Percentiles rank a stretch among this genome's conserved stretches.
Conservation (phyloP, 768 basidiomycete species). For the Naematelia aurantialba region DNA sequence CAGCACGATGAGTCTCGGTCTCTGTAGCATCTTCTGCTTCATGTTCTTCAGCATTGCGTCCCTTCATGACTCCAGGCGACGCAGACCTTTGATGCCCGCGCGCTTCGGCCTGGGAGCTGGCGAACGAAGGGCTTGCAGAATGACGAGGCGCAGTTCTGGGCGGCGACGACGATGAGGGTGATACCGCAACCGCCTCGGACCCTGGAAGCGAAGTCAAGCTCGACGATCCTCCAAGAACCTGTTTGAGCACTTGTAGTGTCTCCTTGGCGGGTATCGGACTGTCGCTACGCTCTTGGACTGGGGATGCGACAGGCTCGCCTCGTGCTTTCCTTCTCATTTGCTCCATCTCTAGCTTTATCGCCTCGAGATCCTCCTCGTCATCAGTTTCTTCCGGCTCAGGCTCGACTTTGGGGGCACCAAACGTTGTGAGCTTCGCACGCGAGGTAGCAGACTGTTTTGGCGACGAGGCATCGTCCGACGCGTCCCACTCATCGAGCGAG, state of each 20-base stretch:
- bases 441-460: too few relatives aligned
- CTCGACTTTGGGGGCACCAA: constrained; percentile 1
- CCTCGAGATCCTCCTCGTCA: constrained; percentile 4
- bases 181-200: not conserved
- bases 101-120: not conserved
- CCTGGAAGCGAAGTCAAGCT: not conserved
- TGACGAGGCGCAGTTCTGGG: not conserved
- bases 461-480: too few relatives aligned
- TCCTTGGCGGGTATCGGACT: not conserved
- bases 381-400: constrained; percentile 4
- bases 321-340: not conserved
- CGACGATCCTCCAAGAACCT: not conserved
- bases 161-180: not conserved
- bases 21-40: not conserved
- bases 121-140: not conserved
- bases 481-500: constrained; percentile 1
- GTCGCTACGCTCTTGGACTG: not conserved
- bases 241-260: not conserved
- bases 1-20: not conserved
- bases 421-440: constrained; percentile 4
- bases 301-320: not conserved
- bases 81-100: not conserved
- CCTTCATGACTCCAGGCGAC: not conserved
- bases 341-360: not conserved
- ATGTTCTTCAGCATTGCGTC: not conserved